phyloP scores from a whole-genome alignment of 345 rosid genomes.

The Anastatica hierochuntica region DNA sequence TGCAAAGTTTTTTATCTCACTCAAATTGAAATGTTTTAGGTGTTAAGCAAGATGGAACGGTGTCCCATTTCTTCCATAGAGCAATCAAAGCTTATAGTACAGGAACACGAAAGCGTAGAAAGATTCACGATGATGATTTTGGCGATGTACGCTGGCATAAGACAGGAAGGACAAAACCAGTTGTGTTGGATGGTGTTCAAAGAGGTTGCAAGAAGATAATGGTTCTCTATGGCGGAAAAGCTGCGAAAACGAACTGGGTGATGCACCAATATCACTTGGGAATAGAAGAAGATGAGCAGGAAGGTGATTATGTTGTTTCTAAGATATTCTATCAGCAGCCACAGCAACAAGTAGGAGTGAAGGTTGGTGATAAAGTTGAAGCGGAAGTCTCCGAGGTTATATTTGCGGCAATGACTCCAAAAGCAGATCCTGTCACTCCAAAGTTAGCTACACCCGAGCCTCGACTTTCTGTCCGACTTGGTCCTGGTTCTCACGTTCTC shows the following conservation, averaged over 20 bases:
- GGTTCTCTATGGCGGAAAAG: conserved; percentile 90
- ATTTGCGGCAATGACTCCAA: conserved; percentile 26
- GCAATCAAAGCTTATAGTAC: conserved; percentile 87
- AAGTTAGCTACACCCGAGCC: conserved; percentile 64
- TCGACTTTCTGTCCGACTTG: conserved; percentile 31
- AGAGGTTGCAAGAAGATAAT: conserved; percentile 87
- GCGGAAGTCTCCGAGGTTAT: conserved; percentile 35
- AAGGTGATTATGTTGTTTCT: conserved; percentile 72
- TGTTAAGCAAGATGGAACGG: conserved; percentile 69
- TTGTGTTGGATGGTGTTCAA: too few relatives aligned
- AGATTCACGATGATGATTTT: conserved; percentile 65
- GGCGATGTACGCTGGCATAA: conserved; percentile 98
- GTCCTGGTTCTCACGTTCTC: conserved; percentile 26
- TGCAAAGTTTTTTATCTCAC: background rate
- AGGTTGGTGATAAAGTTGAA: conserved; percentile 50
- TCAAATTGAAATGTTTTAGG: conserved; percentile 30
- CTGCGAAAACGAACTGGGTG: conserved; percentile 88
- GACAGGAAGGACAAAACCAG: conserved; percentile 90
- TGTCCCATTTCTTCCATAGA: conserved; percentile 73
- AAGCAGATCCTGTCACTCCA: conserved; percentile 70
- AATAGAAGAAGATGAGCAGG: conserved; percentile 83
- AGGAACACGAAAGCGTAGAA: conserved; percentile 87
- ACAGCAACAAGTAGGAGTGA: conserved; percentile 39
- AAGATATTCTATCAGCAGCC: conserved; percentile 78
- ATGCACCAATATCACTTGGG: too few relatives aligned